A percentile compares a stretch with the other conserved stretches of the same genome.
Evolutionary conservation across 2,329 filamentous ascomycete species (phyloP).

Genomic region (Cladosporium sp.): DNA sequence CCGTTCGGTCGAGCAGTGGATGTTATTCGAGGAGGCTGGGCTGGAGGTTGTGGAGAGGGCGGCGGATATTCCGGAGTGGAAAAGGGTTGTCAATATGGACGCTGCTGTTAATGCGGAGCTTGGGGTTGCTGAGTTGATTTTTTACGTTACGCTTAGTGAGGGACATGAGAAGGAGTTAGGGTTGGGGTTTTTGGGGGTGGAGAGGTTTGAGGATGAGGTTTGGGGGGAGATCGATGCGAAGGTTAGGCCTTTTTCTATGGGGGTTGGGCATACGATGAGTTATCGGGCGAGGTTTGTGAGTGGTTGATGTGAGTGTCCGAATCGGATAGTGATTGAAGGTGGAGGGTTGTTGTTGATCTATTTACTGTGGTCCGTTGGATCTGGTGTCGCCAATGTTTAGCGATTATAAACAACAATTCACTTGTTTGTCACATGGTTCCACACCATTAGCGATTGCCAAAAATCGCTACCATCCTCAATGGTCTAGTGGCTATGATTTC

Average conservation of each 20-base stretch:
- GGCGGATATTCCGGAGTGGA: constrained; percentile 16
- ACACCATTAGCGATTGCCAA: not conserved
- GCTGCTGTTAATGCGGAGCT: not conserved
- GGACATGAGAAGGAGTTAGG: constrained; percentile 2
- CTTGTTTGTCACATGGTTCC: not conserved
- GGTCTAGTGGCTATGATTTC: constrained; percentile 35
- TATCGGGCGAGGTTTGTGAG: not conserved
- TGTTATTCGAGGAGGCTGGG: constrained; percentile 19
- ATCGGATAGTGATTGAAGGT: too few species aligned
- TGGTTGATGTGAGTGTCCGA: too few species aligned
- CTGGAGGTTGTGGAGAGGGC: constrained; percentile 7
- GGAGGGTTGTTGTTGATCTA: too few species aligned
- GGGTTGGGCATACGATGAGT: not conserved
- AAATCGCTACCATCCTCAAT: constrained; percentile 17
- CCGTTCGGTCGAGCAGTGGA: constrained; percentile 16
- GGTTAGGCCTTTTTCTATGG: constrained; percentile 6
- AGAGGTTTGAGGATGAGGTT: not conserved
- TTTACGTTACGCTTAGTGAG: constrained; percentile 1
- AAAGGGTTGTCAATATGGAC: not conserved
- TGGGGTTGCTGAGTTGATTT: not conserved
- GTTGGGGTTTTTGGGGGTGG: not conserved
- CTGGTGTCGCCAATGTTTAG: too few species aligned
- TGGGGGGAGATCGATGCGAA: not conserved
- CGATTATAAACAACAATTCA: too few species aligned
- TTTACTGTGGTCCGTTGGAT: too few species aligned